A percentile compares a stretch with the other conserved stretches of the same genome.
Evolutionary conservation across 352 stramenopile species (phyloP).

Genomic region (Phytophthora podocarpi): DNA sequence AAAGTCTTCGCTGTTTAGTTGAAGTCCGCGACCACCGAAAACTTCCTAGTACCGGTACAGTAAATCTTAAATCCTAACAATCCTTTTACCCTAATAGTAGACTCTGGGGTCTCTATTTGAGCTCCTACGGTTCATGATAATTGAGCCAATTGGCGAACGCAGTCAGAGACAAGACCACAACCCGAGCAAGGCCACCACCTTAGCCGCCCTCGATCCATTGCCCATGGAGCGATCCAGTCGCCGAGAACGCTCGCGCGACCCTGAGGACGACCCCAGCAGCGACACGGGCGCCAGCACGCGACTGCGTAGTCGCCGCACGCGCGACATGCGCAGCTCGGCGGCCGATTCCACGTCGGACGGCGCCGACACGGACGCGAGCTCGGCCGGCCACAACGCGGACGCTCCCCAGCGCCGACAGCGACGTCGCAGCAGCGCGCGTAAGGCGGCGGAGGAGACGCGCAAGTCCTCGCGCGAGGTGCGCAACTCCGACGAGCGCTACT

Average conservation of each 20-base stretch:
- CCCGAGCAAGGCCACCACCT: too few relatives aligned
- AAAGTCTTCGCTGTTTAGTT: constrained; percentile 56
- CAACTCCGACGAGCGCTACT: constrained; percentile 33
- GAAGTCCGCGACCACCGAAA: constrained; percentile 31
- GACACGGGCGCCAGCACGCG: constrained; percentile 34
- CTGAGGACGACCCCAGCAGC: constrained; percentile 33
- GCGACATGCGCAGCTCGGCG: constrained; percentile 31
- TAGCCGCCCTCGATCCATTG: background rate
- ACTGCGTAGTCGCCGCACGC: constrained; percentile 45
- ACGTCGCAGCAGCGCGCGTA: constrained; percentile 29
- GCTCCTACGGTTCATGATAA: too few relatives aligned
- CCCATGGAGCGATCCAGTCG: constrained; percentile 65
- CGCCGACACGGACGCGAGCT: constrained; percentile 66
- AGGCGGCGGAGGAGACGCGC: constrained; percentile 32
- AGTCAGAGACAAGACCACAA: too few relatives aligned
- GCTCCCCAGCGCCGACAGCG: constrained; percentile 16
- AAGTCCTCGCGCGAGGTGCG: constrained; percentile 20
- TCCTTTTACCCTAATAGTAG: too few relatives aligned
- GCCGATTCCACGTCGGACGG: constrained; percentile 58
- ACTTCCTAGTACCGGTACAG: too few relatives aligned
- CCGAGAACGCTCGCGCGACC: constrained; percentile 37
- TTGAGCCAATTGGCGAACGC: too few relatives aligned
- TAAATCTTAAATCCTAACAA: too few relatives aligned
- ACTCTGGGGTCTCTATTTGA: too few relatives aligned
- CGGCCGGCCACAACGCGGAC: constrained; percentile 13